Evolutionary conservation across 768 basidiomycete genomes (phyloP), one percentile per base, ranked within the genome.

Genomic region (Suillus clintonianus): DNA sequence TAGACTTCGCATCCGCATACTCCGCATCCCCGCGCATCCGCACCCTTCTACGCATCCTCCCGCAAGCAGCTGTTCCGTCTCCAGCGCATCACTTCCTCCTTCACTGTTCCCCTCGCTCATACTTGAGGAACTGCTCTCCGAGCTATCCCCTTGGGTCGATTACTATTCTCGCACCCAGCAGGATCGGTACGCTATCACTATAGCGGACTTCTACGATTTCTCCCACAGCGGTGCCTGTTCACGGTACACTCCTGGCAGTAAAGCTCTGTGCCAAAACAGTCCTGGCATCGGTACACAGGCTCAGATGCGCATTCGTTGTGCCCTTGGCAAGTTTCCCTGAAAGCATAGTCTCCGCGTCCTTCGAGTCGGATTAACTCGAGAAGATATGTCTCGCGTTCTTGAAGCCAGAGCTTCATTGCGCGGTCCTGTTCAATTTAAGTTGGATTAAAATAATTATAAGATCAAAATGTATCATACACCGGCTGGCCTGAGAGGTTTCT

Each of bases 151-250:
- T n/a, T n/a, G n/a, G n/a, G n/a, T n/a, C n/a, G n/a, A n/a, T n/a
- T n/a, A n/a, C n/a, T n/a, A n/a, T n/a, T n/a, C n/a, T n/a, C n/a
- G n/a, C n/a, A n/a, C n/a, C n/a, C n/a, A n/a, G n/a, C n/a, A n/a
- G n/a, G n/a, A n/a, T n/a, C n/a, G n/a, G n/a, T n/a, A n/a, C n/a
- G n/a, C n/a, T n/a, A n/a, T n/a, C n/a, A n/a, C n/a, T n/a, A n/a
- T n/a, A n/a, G n/a, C n/a, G n/a, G n/a, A n/a, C n/a, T n/a, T n/a
- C n/a, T n/a, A n/a, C n/a, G n/a, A n/a, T n/a, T n/a, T n/a, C n/a
- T n/a, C n/a, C n/a, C n/a, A n/a, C n/a, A n/a, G 13, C 8, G 24
- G 57, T 71, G 70, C 27, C 32, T 27, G 2, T 32, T 8, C 8
- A 64, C 37, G 7, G 37, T 36, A 36, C 66, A 67, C 22, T 27